Percentiles rank a stretch among this genome's conserved stretches.
phyloP scores from a whole-genome alignment of 768 basidiomycete species.

The Lactarius vividus region DNA sequence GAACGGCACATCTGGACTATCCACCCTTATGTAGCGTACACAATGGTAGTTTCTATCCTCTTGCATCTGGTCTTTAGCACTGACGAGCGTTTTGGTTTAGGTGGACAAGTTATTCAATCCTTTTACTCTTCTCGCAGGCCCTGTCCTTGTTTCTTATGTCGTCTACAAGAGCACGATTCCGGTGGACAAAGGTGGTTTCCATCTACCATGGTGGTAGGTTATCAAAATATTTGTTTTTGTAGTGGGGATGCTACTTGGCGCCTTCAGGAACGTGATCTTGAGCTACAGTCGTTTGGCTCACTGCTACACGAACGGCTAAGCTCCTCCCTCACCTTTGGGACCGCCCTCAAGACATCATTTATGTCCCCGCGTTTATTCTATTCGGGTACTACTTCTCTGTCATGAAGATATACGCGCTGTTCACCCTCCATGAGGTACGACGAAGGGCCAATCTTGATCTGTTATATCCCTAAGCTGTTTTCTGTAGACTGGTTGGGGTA shows the following conservation, averaged over 20 bases:
- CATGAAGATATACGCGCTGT: slow-evolving; percentile 91
- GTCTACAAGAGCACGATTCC: slow-evolving; percentile 77
- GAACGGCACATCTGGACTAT: slow-evolving; percentile 84
- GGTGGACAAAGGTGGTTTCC: slow-evolving; percentile 66
- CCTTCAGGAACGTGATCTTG: slow-evolving; percentile 59
- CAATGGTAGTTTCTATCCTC: slow-evolving; percentile 58
- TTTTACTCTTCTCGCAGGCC: slow-evolving; percentile 82
- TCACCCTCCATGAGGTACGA: slow-evolving; percentile 84
- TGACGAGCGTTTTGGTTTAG: slow-evolving; percentile 37
- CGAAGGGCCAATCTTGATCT: neutral
- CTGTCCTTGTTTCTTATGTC: slow-evolving; percentile 70
- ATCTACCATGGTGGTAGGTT: slow-evolving; percentile 77
- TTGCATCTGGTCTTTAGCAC: slow-evolving; percentile 14
- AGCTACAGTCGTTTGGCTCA: slow-evolving; percentile 70
- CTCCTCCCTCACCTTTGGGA: slow-evolving; percentile 60
- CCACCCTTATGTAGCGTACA: slow-evolving; percentile 80
- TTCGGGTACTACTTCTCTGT: slow-evolving; percentile 95
- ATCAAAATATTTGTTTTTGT: neutral
- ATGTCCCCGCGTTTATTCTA: slow-evolving; percentile 63
- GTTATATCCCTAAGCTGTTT: slow-evolving; percentile 2
- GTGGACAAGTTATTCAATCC: slow-evolving; percentile 86
- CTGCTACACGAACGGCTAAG: slow-evolving; percentile 72
- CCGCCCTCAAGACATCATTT: slow-evolving; percentile 55
- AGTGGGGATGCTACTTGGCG: neutral
- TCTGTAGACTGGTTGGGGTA: slow-evolving; percentile 85